Conservation (phyloP, 2,329 filamentous ascomycete genomes). For the Fusarium papillatum region DNA sequence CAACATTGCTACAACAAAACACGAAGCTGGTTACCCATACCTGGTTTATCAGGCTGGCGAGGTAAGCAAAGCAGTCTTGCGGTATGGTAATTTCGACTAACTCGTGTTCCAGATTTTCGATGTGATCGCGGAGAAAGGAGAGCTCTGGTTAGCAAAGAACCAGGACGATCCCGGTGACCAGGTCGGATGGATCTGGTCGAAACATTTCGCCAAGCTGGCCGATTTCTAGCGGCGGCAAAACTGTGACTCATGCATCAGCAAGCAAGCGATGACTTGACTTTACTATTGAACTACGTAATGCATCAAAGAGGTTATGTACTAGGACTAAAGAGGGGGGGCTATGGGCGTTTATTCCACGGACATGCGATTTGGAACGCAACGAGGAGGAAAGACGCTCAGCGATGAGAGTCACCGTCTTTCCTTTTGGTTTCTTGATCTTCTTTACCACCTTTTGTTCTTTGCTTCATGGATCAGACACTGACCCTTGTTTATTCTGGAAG, state of each 20-base stretch:
- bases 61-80: conserved; percentile 59
- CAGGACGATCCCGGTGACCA: conserved; percentile 87
- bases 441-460: conserved; percentile 19
- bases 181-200: conserved; percentile 99
- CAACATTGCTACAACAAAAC: conserved; percentile 92
- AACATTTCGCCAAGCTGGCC: conserved; percentile 86
- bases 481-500: conserved; percentile 29
- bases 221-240: conserved; percentile 55
- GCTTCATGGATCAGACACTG: conserved; percentile 17
- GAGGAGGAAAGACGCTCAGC: conserved; percentile 27
- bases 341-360: conserved; percentile 43
- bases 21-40: conserved; percentile 96
- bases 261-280: conserved; percentile 24
- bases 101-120: conserved; percentile 76
- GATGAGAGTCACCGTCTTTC: conserved; percentile 26
- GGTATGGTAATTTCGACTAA: conserved; percentile 1
- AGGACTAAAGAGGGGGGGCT: conserved; percentile 37
- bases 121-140: conserved; percentile 95
- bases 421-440: conserved; percentile 30
- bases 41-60: conserved; percentile 96
- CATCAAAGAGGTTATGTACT: conserved; percentile 42
- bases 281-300: conserved; percentile 35
- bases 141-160: conserved; percentile 97
- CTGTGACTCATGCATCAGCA: conserved; percentile 25
- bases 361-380: conserved; percentile 34